These are phyloP conservation scores for Verruconis gallopava DNA, from an alignment of 2,329 filamentous ascomycete genomes.

Conservation along the genomic window DNA sequence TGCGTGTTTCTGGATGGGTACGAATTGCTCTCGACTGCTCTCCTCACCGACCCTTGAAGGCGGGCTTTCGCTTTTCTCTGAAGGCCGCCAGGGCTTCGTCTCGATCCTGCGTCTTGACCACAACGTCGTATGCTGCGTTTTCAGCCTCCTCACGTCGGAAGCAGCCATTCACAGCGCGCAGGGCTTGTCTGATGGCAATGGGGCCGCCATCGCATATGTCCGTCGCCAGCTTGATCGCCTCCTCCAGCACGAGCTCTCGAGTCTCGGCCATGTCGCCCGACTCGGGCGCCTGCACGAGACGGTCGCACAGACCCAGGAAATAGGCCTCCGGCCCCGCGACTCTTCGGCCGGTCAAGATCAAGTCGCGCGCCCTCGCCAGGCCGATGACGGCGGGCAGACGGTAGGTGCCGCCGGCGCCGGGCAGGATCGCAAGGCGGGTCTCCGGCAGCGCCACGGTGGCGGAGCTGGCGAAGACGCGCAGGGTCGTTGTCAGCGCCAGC, in stretches of 20 bases:
- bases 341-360: constrained; percentile 81
- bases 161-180: constrained; percentile 63
- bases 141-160: constrained; percentile 59
- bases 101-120: constrained; percentile 74
- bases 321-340: constrained; percentile 77
- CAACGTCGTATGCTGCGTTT: constrained; percentile 72
- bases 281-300: constrained; percentile 69
- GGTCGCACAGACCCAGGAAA: constrained; percentile 78
- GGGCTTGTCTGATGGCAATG: constrained; percentile 63
- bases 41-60: constrained; percentile 48
- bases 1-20: too few relatives aligned
- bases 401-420: constrained; percentile 85
- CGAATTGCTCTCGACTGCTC: too few relatives aligned
- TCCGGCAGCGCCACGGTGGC: constrained; percentile 76
- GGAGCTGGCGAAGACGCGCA: constrained; percentile 74
- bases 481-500: constrained; percentile 75
- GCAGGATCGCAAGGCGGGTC: constrained; percentile 85
- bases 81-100: constrained; percentile 83
- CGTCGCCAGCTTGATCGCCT: constrained; percentile 63
- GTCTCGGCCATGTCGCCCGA: constrained; percentile 39
- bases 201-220: constrained; percentile 88
- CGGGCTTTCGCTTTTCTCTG: constrained; percentile 57
- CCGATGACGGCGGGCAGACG: constrained; percentile 76
- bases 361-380: constrained; percentile 65
- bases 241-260: constrained; percentile 54